Evolutionary conservation across 2,329 filamentous ascomycete species (phyloP), one percentile per base, ranked within the genome.

Genomic region (Alternaria viburni): DNA sequence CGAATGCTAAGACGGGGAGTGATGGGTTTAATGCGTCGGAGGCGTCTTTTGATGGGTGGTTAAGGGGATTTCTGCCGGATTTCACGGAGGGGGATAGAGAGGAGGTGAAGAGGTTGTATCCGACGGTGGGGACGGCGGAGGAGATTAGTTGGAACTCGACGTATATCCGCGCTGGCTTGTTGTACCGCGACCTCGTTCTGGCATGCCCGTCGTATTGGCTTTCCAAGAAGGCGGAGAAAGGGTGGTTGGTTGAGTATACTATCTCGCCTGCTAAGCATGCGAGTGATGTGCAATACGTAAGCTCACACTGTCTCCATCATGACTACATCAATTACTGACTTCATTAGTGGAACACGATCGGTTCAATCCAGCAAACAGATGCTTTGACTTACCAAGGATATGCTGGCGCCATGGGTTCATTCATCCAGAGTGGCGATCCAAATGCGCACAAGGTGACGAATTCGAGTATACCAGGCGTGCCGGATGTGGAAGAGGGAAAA

Each of bases 191-290:
- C 69, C 77, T 85, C 0, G 84, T 88, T 0, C 82, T 90, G 8
- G 84, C 87, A 0, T 90, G 88, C 73, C 88, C 88, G 0, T 84
- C 84, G 3, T 86, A 85, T 64, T 90, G 87, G 88, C 80, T 86
- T 64, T 81, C 85, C 0, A 75, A 76, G 3, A 80, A 81, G 3
- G 84, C 86, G 1, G 72, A 75, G 1, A 74, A 80, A 2, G 82
- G 85, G 3, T 90, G 85, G 79, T 41, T 89, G 21, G 84, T 85
- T 2, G 86, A 90, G 73, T 90, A 90, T 68, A 86, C 84, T 0
- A 89, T 89, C 56, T 71, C 79, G 7, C 88, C 88, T 0, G 87
- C 88, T 0, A 86, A 82, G 62, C 88, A 90, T 73, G 88, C 83
- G 0, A 85, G 82, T 60, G 88, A 90, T 73, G 67, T 67, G 46